Evolutionary conservation across 2,329 filamentous ascomycete genomes (phyloP), one percentile per base, ranked within the genome.

Genomic region (Beauveria asiatica): DNA sequence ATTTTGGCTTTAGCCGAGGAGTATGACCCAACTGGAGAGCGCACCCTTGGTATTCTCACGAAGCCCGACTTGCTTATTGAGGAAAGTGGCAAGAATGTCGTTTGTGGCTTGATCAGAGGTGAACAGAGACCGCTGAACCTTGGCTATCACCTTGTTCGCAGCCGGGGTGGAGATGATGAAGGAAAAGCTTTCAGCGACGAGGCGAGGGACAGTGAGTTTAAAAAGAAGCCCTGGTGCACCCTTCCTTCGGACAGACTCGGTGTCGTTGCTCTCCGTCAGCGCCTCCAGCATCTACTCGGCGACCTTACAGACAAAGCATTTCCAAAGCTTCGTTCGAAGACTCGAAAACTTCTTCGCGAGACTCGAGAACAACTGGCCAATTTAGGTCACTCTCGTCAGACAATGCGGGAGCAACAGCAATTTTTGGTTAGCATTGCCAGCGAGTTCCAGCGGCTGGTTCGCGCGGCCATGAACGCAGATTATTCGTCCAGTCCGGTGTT

Each of bases 11-110:
- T 75, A 45, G 75, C 77, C 0, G 66, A 68, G 21, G 65, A 72
- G 11, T 62, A 65, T 25, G 76, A 80, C 63, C 63, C 61, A 0
- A 60, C 64, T 4, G 74, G 76, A 0, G 62, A 66, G 37, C 67
- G 77, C 45, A 80, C 76, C 0, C 57, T 80, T 0, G 75, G 75
- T 0, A 70, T 80, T 3, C 66, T 81, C 1, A 81, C 78, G 0
- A 80, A 80, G 62, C 75, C 76, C 0, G 77, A 81, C 58, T 68
- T 76, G 0, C 71, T 78, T 45, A 30, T 42, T 3, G 66, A 69
- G 45, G 49, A 51, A 0, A 66, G 63, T 13, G 67, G 62, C 0
- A 62, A 67, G 1, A 57, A 56, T 3, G 62, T 60, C 6, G 61
- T 63, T 1, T 61, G 63, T 42, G 57, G 62, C 9, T 50, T 69